phyloP scores from a whole-genome alignment of 2,329 filamentous ascomycete genomes.

The Cordyceps cicadae region DNA sequence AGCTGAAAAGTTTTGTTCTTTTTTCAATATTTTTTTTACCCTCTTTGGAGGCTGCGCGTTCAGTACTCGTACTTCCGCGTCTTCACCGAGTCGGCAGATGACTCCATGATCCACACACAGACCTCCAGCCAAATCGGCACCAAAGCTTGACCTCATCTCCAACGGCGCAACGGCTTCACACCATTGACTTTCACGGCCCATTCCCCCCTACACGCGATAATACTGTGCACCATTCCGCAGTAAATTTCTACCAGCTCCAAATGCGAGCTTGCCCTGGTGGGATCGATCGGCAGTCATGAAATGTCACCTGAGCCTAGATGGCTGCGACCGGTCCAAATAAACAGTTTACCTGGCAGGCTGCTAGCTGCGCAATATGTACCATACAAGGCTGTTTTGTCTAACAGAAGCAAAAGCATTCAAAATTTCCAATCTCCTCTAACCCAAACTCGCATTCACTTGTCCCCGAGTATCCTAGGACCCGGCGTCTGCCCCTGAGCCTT shows the following conservation, averaged over 20 bases:
- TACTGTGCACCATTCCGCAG: too few species aligned
- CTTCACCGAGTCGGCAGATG: neutral
- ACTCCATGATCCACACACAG: neutral
- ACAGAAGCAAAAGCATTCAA: neutral
- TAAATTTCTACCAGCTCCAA: neutral
- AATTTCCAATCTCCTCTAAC: neutral
- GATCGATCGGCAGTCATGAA: neutral
- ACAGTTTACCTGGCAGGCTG: neutral
- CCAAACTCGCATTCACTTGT: neutral
- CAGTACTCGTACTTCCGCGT: conserved; percentile 2
- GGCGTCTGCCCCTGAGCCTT: too few species aligned
- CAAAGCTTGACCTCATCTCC: neutral
- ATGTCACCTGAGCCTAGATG: neutral
- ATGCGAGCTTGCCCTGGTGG: neutral
- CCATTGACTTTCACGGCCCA: neutral
- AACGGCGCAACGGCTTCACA: neutral
- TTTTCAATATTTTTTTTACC: neutral
- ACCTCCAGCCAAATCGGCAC: neutral
- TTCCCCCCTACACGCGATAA: too few species aligned
- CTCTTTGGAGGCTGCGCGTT: too few species aligned
- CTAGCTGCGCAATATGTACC: neutral
- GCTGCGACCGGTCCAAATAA: neutral
- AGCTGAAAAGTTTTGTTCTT: too few species aligned
- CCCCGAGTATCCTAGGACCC: neutral
- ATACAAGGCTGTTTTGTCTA: neutral